A percentile compares a stretch with the other conserved stretches of the same genome.
Evolutionary conservation across 805 yeast genomes (phyloP).

Genomic region (Wickerhamiella azymoides): DNA sequence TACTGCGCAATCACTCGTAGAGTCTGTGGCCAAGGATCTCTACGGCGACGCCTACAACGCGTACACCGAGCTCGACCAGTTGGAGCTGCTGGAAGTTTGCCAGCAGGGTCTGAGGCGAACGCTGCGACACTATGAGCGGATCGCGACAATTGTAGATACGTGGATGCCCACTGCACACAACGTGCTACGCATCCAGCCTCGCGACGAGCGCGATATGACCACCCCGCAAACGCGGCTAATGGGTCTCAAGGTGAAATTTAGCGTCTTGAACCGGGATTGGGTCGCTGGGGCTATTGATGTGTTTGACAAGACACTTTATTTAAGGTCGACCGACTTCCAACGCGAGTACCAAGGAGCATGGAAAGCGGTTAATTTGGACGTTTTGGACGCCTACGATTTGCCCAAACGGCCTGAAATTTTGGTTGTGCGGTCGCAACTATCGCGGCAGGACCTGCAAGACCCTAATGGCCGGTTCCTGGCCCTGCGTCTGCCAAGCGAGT

Average conservation of each 20-base stretch:
- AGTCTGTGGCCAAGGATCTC: neutral
- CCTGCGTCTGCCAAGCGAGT: neutral
- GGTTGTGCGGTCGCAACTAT: conserved; percentile 1
- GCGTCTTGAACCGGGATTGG: conserved; percentile 3
- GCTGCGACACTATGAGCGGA: neutral
- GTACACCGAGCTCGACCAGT: neutral
- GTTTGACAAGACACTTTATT: neutral
- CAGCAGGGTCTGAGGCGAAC: conserved; percentile 1
- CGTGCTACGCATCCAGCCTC: neutral
- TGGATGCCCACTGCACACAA: neutral
- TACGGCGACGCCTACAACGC: conserved; percentile 6
- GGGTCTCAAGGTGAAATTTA: neutral
- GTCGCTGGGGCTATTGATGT: neutral
- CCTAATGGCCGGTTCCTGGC: neutral
- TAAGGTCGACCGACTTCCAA: neutral
- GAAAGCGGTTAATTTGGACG: neutral
- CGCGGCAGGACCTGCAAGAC: neutral
- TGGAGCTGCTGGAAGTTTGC: conserved; percentile 1
- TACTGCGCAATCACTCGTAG: neutral
- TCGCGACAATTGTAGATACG: neutral
- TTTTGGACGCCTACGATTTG: neutral
- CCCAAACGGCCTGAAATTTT: neutral
- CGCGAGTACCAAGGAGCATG: conserved; percentile 1
- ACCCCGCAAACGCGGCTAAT: neutral
- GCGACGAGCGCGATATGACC: neutral